Conservation (phyloP, 2,329 filamentous ascomycete species). For the Penicillium fuscoglaucum region DNA sequence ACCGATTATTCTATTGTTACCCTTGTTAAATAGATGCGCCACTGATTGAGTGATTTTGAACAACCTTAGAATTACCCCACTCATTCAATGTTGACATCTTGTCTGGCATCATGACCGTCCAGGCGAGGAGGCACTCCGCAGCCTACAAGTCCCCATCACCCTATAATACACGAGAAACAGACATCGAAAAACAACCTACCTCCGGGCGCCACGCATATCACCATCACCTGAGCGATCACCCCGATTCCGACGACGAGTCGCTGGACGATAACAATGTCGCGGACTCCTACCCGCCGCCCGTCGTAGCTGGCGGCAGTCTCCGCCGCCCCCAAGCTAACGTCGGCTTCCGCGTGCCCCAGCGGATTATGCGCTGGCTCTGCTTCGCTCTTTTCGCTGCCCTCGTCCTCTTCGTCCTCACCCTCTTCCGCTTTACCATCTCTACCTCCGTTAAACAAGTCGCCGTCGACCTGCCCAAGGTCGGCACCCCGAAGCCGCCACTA, state of each 20-base stretch:
- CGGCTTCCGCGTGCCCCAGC: slow-evolving; percentile 67
- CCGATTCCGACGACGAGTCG: slow-evolving; percentile 26
- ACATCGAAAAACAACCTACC: slow-evolving; percentile 37
- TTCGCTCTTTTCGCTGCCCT: slow-evolving; percentile 68
- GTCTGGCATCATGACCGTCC: slow-evolving; percentile 32
- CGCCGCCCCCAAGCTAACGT: slow-evolving; percentile 35
- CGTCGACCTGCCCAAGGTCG: slow-evolving; percentile 56
- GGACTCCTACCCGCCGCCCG: slow-evolving; percentile 49
- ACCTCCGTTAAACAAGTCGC: slow-evolving; percentile 31
- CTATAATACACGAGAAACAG: slow-evolving; percentile 27
- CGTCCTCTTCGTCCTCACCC: slow-evolving; percentile 71
- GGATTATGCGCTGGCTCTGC: slow-evolving; percentile 75
- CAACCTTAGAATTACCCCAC: background rate
- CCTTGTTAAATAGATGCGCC: slow-evolving; percentile 6
- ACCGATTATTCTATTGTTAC: background rate
- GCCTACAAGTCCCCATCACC: slow-evolving; percentile 28
- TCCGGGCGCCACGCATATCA: slow-evolving; percentile 22
- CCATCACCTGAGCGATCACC: slow-evolving; percentile 26
- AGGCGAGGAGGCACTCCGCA: slow-evolving; percentile 33
- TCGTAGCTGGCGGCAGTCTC: slow-evolving; percentile 38
- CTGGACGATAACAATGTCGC: slow-evolving; percentile 28
- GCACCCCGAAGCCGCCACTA: slow-evolving; percentile 59
- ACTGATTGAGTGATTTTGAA: slow-evolving; percentile 6
- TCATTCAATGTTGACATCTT: slow-evolving; percentile 26
- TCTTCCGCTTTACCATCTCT: slow-evolving; percentile 71